Percentiles rank a stretch among this genome's conserved stretches.
phyloP scores from a whole-genome alignment of 306 rosid genomes.

The Leucaena leucocephala region DNA sequence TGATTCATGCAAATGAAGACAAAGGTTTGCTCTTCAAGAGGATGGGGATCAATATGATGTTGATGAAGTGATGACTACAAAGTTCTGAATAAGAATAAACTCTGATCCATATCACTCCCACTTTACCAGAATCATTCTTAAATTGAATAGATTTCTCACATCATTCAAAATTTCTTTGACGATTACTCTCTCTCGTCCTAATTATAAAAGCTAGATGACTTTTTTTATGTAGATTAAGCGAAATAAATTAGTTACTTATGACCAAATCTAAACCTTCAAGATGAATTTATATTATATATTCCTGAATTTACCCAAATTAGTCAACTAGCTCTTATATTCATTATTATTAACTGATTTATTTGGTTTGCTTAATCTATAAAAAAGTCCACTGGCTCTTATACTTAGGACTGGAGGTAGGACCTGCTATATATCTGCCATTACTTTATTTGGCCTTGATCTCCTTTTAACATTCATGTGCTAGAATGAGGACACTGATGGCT shows the following conservation, averaged over 20 bases:
- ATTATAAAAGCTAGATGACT: too few relatives aligned
- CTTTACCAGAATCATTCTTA: not conserved
- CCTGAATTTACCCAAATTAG: too few relatives aligned
- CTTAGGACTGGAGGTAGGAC: not conserved
- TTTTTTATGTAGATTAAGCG: too few relatives aligned
- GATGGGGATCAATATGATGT: not conserved
- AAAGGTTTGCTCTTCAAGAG: not conserved
- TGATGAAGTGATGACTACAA: not conserved
- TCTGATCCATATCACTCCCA: not conserved
- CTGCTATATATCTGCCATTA: not conserved
- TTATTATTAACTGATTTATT: too few relatives aligned
- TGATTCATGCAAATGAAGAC: not conserved
- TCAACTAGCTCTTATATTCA: too few relatives aligned
- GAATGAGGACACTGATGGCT: not conserved
- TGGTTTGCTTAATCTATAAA: too few relatives aligned
- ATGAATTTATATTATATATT: too few relatives aligned
- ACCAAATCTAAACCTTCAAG: too few relatives aligned
- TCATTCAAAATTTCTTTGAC: not conserved
- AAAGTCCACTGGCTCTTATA: too few relatives aligned
- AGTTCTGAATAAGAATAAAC: not conserved
- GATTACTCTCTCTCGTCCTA: not conserved
- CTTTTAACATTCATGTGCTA: not conserved
- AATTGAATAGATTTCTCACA: not conserved
- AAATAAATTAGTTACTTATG: too few relatives aligned
- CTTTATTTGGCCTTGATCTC: not conserved